These are phyloP conservation scores for Ramaria sp. DNA, from an alignment of 768 basidiomycete genomes.

Conservation along the genomic window DNA sequence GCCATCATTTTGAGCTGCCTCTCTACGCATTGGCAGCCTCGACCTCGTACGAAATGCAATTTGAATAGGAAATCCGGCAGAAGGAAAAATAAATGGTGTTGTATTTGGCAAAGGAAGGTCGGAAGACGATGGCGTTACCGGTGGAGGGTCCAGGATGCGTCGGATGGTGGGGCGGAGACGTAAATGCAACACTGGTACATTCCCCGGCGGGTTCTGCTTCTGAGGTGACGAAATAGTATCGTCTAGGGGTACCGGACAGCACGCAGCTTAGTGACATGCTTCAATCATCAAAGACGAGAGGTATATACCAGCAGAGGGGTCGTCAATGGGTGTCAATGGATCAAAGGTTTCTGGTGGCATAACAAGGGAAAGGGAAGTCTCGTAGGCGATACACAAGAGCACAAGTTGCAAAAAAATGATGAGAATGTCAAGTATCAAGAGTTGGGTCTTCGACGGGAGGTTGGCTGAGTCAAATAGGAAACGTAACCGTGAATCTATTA, in stretches of 20 bases:
- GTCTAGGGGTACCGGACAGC: background rate
- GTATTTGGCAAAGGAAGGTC: conserved; percentile 52
- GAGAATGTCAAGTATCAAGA: conserved; percentile 55
- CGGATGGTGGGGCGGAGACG: conserved; percentile 41
- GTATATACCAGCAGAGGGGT: background rate
- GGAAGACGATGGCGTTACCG: conserved; percentile 20
- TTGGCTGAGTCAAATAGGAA: conserved; percentile 28
- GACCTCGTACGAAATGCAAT: conserved; percentile 2
- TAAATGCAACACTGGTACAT: conserved; percentile 48
- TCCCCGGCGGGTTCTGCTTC: conserved; percentile 12
- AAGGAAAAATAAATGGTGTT: conserved; percentile 24
- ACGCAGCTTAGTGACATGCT: background rate
- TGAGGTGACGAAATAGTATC: conserved; percentile 15
- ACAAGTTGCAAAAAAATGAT: conserved; percentile 59
- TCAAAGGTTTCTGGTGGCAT: conserved; percentile 33
- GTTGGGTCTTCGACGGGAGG: conserved; percentile 52
- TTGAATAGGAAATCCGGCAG: conserved; percentile 5
- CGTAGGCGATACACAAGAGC: conserved; percentile 60
- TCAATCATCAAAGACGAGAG: background rate
- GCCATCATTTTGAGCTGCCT: conserved; percentile 33
- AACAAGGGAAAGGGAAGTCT: conserved; percentile 37
- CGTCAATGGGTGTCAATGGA: conserved; percentile 22
- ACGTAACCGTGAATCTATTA: background rate
- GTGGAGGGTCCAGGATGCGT: conserved; percentile 47
- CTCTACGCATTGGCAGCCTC: background rate